Percentiles rank a stretch among this genome's conserved stretches.
phyloP scores from a whole-genome alignment of 805 yeast species.

The Blastobotrys attinorum region DNA sequence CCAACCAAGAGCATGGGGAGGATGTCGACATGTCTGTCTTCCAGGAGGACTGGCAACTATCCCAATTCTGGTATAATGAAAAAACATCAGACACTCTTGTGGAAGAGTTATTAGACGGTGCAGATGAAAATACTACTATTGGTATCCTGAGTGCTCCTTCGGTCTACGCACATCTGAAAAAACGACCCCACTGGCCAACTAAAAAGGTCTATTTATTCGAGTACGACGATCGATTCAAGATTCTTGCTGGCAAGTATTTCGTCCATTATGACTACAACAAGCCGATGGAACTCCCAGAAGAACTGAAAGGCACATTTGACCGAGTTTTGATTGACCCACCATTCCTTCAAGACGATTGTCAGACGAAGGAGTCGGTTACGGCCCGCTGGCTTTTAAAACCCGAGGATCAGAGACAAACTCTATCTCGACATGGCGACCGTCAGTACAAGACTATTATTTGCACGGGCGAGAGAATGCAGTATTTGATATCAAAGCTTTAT shows the following conservation, averaged over 20 bases:
- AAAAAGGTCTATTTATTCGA: constrained; percentile 68
- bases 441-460: constrained; percentile 46
- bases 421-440: constrained; percentile 28
- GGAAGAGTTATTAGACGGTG: constrained; percentile 66
- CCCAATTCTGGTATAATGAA: constrained; percentile 83
- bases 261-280: constrained; percentile 66
- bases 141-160: constrained; percentile 87
- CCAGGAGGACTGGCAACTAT: constrained; percentile 88
- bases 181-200: constrained; percentile 45
- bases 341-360: constrained; percentile 75
- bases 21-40: constrained; percentile 57
- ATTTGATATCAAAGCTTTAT: constrained; percentile 51
- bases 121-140: constrained; percentile 60
- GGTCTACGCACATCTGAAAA: constrained; percentile 73
- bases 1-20: constrained; percentile 21
- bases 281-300: constrained; percentile 55
- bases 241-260: constrained; percentile 66
- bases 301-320: constrained; percentile 55
- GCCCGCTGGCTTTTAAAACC: constrained; percentile 53
- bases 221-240: constrained; percentile 66
- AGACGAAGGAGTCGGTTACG: constrained; percentile 53
- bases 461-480: constrained; percentile 84
- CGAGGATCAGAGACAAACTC: constrained; percentile 31
- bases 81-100: constrained; percentile 63
- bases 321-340: constrained; percentile 83